Conservation (phyloP, 2,329 filamentous ascomycete species). For the Sclerotinia sclerotiorum region DNA sequence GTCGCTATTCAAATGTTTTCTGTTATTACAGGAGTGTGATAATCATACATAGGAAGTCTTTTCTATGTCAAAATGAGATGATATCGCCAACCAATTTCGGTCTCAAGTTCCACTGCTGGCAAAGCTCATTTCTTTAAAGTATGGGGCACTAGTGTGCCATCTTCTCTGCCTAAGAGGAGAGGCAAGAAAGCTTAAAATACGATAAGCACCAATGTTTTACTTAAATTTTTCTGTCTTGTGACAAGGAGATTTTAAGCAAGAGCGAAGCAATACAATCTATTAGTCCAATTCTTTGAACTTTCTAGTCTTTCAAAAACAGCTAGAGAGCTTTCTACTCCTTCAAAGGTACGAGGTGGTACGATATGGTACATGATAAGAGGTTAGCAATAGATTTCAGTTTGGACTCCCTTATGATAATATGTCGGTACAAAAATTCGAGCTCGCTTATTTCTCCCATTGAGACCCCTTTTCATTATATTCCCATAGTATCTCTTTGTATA, state of each 20-base stretch:
- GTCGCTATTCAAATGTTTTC: too few species aligned
- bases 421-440: background rate
- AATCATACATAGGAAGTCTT: too few species aligned
- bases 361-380: background rate
- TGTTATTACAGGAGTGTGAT: too few species aligned
- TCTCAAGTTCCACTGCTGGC: too few species aligned
- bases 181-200: background rate
- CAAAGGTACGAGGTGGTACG: background rate
- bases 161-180: too few species aligned
- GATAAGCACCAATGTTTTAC: background rate
- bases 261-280: background rate
- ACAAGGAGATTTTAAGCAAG: background rate
- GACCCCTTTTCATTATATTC: background rate
- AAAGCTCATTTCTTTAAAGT: too few species aligned
- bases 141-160: too few species aligned
- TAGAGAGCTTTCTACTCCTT: background rate
- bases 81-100: too few species aligned
- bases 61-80: too few species aligned
- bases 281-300: background rate
- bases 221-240: background rate
- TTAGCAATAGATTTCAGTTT: too few species aligned
- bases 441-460: constrained; percentile 4
- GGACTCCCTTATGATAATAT: background rate
- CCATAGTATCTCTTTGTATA: background rate
- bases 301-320: background rate